Evolutionary conservation across 2,329 filamentous ascomycete genomes (phyloP).

Genomic region (Fusarium sp.): DNA sequence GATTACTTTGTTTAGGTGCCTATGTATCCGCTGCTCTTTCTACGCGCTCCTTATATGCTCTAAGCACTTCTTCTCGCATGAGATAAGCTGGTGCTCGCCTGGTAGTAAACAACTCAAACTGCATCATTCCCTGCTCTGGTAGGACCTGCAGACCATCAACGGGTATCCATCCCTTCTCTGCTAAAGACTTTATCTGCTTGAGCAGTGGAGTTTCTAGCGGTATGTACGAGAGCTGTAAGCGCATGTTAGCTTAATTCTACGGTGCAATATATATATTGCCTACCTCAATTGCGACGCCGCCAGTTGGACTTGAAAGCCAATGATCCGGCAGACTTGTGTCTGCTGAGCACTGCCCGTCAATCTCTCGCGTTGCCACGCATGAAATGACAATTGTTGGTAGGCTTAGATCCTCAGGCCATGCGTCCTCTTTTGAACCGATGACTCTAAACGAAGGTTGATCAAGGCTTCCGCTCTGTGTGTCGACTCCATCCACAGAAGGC

Average conservation of each 20-base stretch:
- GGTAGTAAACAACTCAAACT: constrained; percentile 10
- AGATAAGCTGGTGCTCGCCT: background rate
- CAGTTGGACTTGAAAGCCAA: background rate
- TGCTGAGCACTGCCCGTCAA: background rate
- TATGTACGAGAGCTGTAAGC: background rate
- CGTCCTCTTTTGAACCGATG: accelerated
- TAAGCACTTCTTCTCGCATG: background rate
- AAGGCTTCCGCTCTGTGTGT: background rate
- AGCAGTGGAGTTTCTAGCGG: background rate
- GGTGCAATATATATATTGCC: background rate
- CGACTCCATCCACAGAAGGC: accelerated
- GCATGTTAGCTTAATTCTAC: background rate
- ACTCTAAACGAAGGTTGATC: background rate
- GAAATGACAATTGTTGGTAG: background rate
- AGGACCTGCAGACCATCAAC: constrained; percentile 10
- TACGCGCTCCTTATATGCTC: background rate
- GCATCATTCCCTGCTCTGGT: constrained; percentile 18
- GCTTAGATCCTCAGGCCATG: background rate
- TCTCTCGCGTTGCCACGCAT: background rate
- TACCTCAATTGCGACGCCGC: constrained; percentile 6
- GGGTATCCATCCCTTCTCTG: constrained; percentile 2
- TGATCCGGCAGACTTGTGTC: background rate
- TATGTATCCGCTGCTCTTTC: background rate
- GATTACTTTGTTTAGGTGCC: no score
- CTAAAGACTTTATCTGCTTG: background rate